A percentile compares a stretch with the other conserved stretches of the same genome.
These are phyloP conservation scores for Smithsoniella earleae DNA, from an alignment of 163 green algal species.

Conservation along the genomic window DNA sequence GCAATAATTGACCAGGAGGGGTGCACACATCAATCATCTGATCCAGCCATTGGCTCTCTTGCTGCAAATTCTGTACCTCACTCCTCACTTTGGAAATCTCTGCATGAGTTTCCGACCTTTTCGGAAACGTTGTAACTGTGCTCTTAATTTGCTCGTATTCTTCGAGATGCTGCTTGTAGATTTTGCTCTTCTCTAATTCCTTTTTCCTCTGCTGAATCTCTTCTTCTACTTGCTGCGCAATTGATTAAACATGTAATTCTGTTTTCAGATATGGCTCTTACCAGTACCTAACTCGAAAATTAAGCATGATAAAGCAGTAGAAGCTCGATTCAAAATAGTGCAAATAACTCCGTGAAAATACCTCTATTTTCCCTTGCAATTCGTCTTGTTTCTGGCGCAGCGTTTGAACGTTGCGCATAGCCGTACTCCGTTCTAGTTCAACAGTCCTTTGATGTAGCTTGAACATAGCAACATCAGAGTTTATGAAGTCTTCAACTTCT, in stretches of 20 bases:
- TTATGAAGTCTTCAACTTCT: slow-evolving; percentile 9
- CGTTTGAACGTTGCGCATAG: background rate
- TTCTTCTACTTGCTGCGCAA: slow-evolving; percentile 14
- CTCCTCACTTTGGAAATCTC: background rate
- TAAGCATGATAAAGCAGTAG: background rate
- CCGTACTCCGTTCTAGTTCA: background rate
- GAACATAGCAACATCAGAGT: slow-evolving; percentile 25
- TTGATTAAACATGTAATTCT: background rate
- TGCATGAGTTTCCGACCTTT: slow-evolving; percentile 16
- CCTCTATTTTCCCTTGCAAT: slow-evolving; percentile 15
- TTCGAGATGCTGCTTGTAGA: slow-evolving; percentile 13
- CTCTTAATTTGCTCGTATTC: slow-evolving; percentile 27
- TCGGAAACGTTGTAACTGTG: background rate
- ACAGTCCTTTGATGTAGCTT: background rate
- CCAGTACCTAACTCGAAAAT: background rate
- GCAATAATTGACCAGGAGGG: background rate
- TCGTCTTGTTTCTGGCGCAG: background rate
- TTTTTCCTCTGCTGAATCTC: slow-evolving; percentile 19
- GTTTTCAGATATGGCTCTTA: background rate
- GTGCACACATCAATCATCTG: background rate
- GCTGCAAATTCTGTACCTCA: background rate
- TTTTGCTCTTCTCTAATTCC: slow-evolving; percentile 13
- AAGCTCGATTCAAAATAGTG: background rate
- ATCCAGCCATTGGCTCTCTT: slow-evolving; percentile 7
- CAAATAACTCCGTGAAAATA: background rate